Base-by-base conservation (phyloP, 352 stramenopile genomes). In the Pythium aquatile region DNA sequence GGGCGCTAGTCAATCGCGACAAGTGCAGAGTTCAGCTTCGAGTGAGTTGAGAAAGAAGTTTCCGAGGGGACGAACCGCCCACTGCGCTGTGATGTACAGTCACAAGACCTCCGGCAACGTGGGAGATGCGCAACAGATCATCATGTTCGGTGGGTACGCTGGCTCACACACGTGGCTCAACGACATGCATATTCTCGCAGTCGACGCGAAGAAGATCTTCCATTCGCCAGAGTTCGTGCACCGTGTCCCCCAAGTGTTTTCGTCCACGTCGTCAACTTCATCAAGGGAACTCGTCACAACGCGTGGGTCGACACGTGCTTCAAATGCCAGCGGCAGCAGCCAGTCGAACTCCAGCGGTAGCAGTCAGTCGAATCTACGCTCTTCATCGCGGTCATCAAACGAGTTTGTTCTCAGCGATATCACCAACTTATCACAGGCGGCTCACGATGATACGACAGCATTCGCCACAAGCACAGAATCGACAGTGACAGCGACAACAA, bases 81-180 rank as follows among this genome's bases (percentile, higher is more conserved):
- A 91, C 49, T 63, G 76, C 2, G 69, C 75, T 0, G 66, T 91
- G 42, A 49, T 76, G 4, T 87, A 77, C 48, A 17, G 11, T 6
- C 14, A 29, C 17, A 24, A 7, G n/a, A 37, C 28, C 26, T 6
- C 26, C 2, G 14, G 8, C 16, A 26, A 48, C 47, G 24, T 52
- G 3, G 13, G 37, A 39, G 46, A 52, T n/a, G 5, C 49, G 32
- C 67, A 85, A 57, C 75, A 72, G 14, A 26, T 90, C 16, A 47
- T 92, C 33, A 52, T 92, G 5, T 92, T 92, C 48, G 83, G 83
- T 1, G 83, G 83, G 26, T 92, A 92, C 40, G 77, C 77, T 46
- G 83, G 83, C 0, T 75, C 71, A 1, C 75, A 82, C 49, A 59
- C 57, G 2, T 92, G 83, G 83, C 71, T 90, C 1, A 78, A 88